Evolutionary conservation across 1,284 basidiomycete genomes (phyloP).

Genomic region (Ceratobasidium sp.): DNA sequence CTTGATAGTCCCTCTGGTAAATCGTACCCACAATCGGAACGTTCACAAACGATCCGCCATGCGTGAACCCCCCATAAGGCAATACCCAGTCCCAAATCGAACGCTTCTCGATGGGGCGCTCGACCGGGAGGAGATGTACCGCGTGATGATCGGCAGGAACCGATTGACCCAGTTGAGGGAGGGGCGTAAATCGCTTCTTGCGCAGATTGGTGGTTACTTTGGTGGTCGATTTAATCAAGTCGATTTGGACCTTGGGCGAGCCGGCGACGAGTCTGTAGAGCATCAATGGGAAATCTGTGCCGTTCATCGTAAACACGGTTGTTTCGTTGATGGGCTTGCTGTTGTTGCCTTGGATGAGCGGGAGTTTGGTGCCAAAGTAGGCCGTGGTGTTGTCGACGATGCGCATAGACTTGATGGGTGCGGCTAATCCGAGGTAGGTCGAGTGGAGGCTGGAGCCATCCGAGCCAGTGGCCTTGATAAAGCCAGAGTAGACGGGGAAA

Average conservation of each 20-base stretch:
- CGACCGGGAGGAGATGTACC: too few species aligned
- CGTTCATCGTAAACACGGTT: constrained; percentile 48
- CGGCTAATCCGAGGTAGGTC: constrained; percentile 59
- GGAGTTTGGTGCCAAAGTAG: constrained; percentile 56
- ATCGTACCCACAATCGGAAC: constrained; percentile 29
- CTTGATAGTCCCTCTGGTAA: constrained; percentile 4
- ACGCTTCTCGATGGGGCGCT: constrained; percentile 21
- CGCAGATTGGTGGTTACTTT: constrained; percentile 46
- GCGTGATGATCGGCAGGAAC: too few species aligned
- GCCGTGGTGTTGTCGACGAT: constrained; percentile 59
- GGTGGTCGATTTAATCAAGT: constrained; percentile 52
- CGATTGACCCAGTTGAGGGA: too few species aligned
- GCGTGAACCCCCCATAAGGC: too few species aligned
- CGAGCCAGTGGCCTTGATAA: constrained; percentile 56
- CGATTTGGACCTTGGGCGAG: constrained; percentile 57
- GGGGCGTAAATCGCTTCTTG: too few species aligned
- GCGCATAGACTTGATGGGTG: constrained; percentile 56
- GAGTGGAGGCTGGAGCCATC: constrained; percentile 56
- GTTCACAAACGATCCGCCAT: constrained; percentile 7
- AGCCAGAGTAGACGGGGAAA: constrained; percentile 67
- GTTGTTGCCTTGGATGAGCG: constrained; percentile 53
- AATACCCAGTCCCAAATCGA: constrained; percentile 9
- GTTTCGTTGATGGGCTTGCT: constrained; percentile 61
- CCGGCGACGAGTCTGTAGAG: constrained; percentile 59
- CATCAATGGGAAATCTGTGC: neutral